A percentile compares a stretch with the other conserved stretches of the same genome.
Conservation (phyloP, 805 yeast genomes). For the Candida pseudofarinosa region DNA sequence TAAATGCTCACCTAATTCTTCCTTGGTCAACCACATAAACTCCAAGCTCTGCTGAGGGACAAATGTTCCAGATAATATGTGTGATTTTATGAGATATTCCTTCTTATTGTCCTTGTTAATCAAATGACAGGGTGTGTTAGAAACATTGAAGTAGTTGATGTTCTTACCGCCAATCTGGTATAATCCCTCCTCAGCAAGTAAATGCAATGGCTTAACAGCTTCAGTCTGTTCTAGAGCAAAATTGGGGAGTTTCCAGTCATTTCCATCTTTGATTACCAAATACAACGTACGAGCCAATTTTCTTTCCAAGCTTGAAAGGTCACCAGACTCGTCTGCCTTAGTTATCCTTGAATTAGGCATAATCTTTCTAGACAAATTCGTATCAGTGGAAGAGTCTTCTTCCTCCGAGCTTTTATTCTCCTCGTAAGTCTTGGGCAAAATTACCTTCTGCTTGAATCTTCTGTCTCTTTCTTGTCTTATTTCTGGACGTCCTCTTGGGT, state of each 20-base stretch:
- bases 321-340: constrained; percentile 65
- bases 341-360: constrained; percentile 69
- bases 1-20: constrained; percentile 61
- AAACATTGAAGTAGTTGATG: constrained; percentile 87
- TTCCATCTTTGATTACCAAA: constrained; percentile 52
- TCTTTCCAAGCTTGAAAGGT: constrained; percentile 71
- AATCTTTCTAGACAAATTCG: constrained; percentile 65
- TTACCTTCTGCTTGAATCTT: constrained; percentile 70
- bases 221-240: constrained; percentile 40
- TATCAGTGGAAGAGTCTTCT: constrained; percentile 31
- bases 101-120: constrained; percentile 32
- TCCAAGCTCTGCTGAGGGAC: constrained; percentile 39
- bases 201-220: constrained; percentile 53
- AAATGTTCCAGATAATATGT: constrained; percentile 82
- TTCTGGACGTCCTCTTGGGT: constrained; percentile 81
- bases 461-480: constrained; percentile 86
- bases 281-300: constrained; percentile 76
- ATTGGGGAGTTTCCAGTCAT: constrained; percentile 76
- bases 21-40: constrained; percentile 80
- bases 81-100: constrained; percentile 81
- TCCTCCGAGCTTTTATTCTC: constrained; percentile 27
- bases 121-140: constrained; percentile 79
- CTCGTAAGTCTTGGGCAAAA: constrained; percentile 65
- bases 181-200: constrained; percentile 71
- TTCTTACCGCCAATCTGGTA: constrained; percentile 65